Evolutionary conservation across 257 asterid species (phyloP).

Genomic region (Fraxinus cuspidata): DNA sequence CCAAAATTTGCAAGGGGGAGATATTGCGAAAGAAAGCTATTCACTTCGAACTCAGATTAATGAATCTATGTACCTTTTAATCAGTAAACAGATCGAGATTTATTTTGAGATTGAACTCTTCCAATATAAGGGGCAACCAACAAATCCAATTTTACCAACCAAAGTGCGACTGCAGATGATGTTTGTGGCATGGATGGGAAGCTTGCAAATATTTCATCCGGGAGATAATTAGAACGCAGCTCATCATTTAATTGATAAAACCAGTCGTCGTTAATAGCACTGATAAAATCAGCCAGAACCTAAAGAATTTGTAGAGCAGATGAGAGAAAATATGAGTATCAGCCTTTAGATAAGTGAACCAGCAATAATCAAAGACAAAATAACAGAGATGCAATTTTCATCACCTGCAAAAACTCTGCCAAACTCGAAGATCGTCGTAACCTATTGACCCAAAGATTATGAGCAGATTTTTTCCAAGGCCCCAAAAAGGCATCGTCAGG

Average conservation of each 20-base stretch:
- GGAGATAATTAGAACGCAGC: constrained; percentile 42
- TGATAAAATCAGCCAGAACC: constrained; percentile 89
- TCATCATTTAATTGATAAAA: constrained; percentile 38
- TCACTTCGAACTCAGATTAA: constrained; percentile 7
- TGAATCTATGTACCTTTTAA: constrained; percentile 49
- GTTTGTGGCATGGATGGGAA: constrained; percentile 77
- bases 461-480: constrained; percentile 83
- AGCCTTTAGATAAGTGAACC: constrained; percentile 16
- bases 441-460: constrained; percentile 91
- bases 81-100: constrained; percentile 28
- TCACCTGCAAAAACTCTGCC: constrained; percentile 82
- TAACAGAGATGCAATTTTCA: constrained; percentile 17
- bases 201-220: constrained; percentile 59
- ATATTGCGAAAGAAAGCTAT: constrained; percentile 7
- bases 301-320: constrained; percentile 24
- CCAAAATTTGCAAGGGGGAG: constrained; percentile 13
- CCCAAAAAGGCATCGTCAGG: constrained; percentile 79
- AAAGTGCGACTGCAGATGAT: constrained; percentile 78
- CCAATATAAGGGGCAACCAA: constrained; percentile 56
- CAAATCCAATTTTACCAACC: constrained; percentile 82
- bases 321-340: not conserved
- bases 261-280: constrained; percentile 80
- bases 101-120: constrained; percentile 35
- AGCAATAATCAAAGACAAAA: constrained; percentile 9
- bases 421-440: constrained; percentile 81